Base-by-base conservation (phyloP, 306 rosid species). In the Inga laurina region DNA sequence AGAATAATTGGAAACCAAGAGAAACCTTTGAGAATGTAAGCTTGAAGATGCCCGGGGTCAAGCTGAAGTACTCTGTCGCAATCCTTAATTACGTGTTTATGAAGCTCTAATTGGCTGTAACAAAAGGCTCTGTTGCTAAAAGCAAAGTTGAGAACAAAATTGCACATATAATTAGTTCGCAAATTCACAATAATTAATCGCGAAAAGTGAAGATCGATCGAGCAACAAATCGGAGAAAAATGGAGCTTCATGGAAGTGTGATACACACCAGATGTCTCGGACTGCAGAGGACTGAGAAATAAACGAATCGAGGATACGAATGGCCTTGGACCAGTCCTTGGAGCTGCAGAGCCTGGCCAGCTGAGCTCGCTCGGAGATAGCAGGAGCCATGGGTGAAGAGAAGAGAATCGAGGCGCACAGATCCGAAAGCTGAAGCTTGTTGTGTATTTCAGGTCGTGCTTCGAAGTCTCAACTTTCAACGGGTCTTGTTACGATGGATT, bases 311-410 rank as follows among this genome's bases (percentile, higher is more conserved):
- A 93, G 88, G 73, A 91, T 59, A 72, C 94, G 88, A 80, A 93
- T 93, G 51, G 97, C 97, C 82, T 90, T 93, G 88, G 97, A 93
- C 97, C 97, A 93, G 82, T 93, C 92, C 82, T 88, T 90, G 10
- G 92, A 87, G 89, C 84, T 78, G 52, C 97, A 93, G 52, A 87
- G 85, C 87, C 74, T 91, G 74, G 93, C 93, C 8, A 93, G 93
- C 87, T 93, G 89, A 49, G 86, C 87, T 41, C 97, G 84, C 88
- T 90, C 93, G 49, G 94, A 87, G 86, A 78, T 35, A 10, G 88
- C 83, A 41, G 92, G 80, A 72, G 86, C 85, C 93, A 91, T 90
- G 81, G 74, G 32, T 59, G 49, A 59, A 24, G 68, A 35, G 39
- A 59, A 22, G 78, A 65, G 76, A 83, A 45, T 51, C 44, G 66